Percentiles rank a stretch among this genome's conserved stretches.
Evolutionary conservation across 2,329 filamentous ascomycete genomes (phyloP).

Genomic region (Massarina eburnea): DNA sequence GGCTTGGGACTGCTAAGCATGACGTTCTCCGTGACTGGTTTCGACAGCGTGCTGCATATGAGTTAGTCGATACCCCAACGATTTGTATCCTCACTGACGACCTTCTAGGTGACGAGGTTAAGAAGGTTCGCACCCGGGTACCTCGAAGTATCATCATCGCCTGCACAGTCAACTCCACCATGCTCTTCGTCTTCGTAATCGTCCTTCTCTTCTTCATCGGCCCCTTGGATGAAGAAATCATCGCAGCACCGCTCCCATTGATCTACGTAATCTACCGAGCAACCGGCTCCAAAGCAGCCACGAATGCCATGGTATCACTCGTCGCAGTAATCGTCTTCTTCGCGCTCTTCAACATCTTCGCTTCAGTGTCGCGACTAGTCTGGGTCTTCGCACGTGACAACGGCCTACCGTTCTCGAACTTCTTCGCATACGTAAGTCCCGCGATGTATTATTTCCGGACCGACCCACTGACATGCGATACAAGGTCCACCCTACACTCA

Average conservation of each 20-base stretch:
- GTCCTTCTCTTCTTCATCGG: conserved; percentile 50
- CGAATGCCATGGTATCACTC: conserved; percentile 45
- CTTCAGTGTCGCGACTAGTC: conserved; percentile 51
- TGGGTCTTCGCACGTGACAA: conserved; percentile 56
- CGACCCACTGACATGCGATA: background rate
- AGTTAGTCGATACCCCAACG: conserved; percentile 16
- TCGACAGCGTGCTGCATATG: conserved; percentile 51
- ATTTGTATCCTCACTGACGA: background rate
- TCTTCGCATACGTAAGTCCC: conserved; percentile 33
- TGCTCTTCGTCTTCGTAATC: conserved; percentile 48
- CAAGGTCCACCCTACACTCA: conserved; percentile 30
- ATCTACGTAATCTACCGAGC: conserved; percentile 47
- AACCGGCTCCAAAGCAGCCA: conserved; percentile 44
- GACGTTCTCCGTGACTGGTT: conserved; percentile 44
- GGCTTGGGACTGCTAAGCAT: conserved; percentile 42
- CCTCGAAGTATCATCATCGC: conserved; percentile 41
- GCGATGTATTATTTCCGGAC: background rate
- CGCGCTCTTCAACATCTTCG: conserved; percentile 46
- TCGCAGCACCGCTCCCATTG: conserved; percentile 20
- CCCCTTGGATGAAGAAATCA: conserved; percentile 28
- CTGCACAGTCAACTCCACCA: conserved; percentile 47
- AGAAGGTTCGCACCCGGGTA: conserved; percentile 43
- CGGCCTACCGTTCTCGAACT: conserved; percentile 44
- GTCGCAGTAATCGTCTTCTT: conserved; percentile 44
- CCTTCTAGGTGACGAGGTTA: conserved; percentile 40